Percentiles rank a stretch among this genome's conserved stretches.
phyloP scores from a whole-genome alignment of 768 basidiomycete genomes.

The Termitomyces bulborhizus region DNA sequence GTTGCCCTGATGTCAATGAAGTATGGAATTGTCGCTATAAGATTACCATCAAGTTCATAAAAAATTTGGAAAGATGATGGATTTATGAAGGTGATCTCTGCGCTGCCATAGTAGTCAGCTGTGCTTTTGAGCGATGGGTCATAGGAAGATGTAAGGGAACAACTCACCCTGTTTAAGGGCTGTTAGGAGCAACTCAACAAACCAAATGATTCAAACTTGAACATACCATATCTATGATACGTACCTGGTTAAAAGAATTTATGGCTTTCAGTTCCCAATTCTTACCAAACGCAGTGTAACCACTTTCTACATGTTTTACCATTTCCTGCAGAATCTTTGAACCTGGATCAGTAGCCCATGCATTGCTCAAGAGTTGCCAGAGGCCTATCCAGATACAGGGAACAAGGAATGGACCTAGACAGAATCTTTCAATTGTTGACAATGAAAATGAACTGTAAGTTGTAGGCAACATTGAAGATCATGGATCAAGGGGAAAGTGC shows the following conservation, averaged over 20 bases:
- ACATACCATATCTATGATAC: conserved; percentile 49
- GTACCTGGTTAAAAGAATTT: background rate
- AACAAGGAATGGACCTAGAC: conserved; percentile 47
- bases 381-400: conserved; percentile 74
- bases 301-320: conserved; percentile 52
- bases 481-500: background rate
- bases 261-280: background rate
- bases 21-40: conserved; percentile 65
- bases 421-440: conserved; percentile 35
- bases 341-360: conserved; percentile 74
- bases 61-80: conserved; percentile 16
- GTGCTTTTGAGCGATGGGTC: background rate
- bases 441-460: conserved; percentile 11
- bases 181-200: background rate
- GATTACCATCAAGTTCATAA: conserved; percentile 6
- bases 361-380: conserved; percentile 83
- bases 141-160: background rate
- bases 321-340: conserved; percentile 62
- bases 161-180: conserved; percentile 10
- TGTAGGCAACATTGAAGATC: conserved; percentile 9
- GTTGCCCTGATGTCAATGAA: conserved; percentile 31
- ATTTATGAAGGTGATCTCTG: conserved; percentile 72
- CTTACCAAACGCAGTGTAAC: conserved; percentile 61
- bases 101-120: conserved; percentile 87
- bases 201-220: background rate